Percentiles rank a stretch among this genome's conserved stretches.
These are phyloP conservation scores for Heritiera littoralis DNA, from an alignment of 345 rosid species.

Conservation along the genomic window DNA sequence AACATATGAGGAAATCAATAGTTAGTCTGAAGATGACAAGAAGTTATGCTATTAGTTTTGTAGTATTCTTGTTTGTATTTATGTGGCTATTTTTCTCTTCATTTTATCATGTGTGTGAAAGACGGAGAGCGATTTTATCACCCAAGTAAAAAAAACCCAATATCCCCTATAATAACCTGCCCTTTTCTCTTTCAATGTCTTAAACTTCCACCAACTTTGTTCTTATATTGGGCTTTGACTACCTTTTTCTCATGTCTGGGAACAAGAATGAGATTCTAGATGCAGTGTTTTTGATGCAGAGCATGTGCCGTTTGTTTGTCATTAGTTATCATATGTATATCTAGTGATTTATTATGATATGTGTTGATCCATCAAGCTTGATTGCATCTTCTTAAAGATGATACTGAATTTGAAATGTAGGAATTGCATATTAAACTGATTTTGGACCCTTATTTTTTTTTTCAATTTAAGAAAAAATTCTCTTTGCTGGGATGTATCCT, in stretches of 20 bases:
- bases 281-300: slow-evolving; percentile 1
- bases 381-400: neutral
- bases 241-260: neutral
- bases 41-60: neutral
- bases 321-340: neutral
- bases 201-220: slow-evolving; percentile 1
- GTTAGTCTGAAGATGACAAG: neutral
- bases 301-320: neutral
- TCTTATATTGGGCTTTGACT: neutral
- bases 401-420: neutral
- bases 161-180: neutral
- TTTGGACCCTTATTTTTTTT: no score
- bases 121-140: neutral
- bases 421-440: neutral
- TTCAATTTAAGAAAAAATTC: no score
- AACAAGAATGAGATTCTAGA: slow-evolving; percentile 1
- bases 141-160: neutral
- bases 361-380: neutral
- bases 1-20: neutral
- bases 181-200: neutral
- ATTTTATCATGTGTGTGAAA: neutral
- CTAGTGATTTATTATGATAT: neutral
- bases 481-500: no score
- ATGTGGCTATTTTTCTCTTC: neutral
- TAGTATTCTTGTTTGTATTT: neutral